Conservation (phyloP, 192 early-diverging fungal species). For the Thamnidium elegans region DNA sequence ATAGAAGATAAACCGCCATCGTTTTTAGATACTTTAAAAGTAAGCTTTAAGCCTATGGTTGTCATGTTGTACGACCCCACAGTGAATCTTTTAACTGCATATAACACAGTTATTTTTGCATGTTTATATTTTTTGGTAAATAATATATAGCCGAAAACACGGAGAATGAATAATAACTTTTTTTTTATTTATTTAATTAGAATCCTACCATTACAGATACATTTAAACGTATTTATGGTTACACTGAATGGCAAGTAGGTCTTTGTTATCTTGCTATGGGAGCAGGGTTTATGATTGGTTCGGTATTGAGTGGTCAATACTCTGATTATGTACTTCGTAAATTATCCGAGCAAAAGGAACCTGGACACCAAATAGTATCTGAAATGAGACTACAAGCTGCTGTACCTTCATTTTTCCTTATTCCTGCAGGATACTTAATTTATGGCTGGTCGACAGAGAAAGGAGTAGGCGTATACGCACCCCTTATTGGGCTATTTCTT, state of each 20-base stretch:
- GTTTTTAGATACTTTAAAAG: not conserved
- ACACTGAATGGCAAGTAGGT: constrained; percentile 7
- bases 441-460: constrained; percentile 19
- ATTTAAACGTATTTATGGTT: constrained; percentile 8
- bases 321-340: constrained; percentile 9
- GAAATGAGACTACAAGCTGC: constrained; percentile 9
- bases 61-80: constrained; percentile 2
- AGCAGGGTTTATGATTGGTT: constrained; percentile 16
- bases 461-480: not conserved
- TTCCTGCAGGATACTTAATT: constrained; percentile 15
- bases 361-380: not conserved
- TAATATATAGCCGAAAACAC: no score
- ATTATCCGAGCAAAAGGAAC: not conserved
- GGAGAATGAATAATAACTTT: not conserved
- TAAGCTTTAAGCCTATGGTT: constrained; percentile 15
- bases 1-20: not conserved
- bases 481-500: constrained; percentile 9
- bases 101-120: constrained; percentile 19
- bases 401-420: constrained; percentile 7
- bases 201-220: constrained; percentile 21
- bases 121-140: constrained; percentile 19
- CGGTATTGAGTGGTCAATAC: constrained; percentile 4
- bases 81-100: constrained; percentile 6
- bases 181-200: not conserved
- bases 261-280: constrained; percentile 19